Conservation (phyloP, 305 asterid species). For the Fraxinus xanthoxyloides region DNA sequence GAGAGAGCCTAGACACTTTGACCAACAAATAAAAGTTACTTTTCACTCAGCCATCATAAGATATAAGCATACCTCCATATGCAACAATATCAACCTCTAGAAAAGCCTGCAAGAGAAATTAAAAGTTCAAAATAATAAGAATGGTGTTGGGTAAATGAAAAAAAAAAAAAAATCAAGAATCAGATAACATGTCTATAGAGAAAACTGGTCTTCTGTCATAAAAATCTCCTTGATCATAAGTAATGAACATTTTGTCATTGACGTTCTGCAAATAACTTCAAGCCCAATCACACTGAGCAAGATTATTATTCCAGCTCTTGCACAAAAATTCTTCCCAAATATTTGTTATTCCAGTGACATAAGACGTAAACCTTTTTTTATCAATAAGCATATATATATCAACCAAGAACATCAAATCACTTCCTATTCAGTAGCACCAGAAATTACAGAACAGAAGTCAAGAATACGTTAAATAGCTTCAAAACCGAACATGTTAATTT, state of each 20-base stretch:
- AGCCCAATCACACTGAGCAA: neutral
- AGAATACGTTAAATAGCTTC: neutral
- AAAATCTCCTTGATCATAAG: neutral
- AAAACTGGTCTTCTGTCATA: neutral
- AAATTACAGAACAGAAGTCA: neutral
- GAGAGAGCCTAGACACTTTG: neutral
- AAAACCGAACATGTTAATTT: neutral
- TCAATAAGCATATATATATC: neutral
- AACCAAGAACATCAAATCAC: neutral
- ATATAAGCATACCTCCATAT: slow-evolving; percentile 69
- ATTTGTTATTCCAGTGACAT: neutral
- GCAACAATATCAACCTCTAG: slow-evolving; percentile 86
- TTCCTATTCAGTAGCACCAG: neutral
- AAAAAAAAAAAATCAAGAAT: neutral
- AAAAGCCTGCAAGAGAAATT: slow-evolving; percentile 53
- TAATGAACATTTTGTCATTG: neutral
- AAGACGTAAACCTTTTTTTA: neutral
- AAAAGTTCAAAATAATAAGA: slow-evolving; percentile 15
- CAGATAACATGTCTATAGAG: neutral
- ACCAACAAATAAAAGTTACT: slow-evolving; percentile 10
- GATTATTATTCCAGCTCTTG: neutral
- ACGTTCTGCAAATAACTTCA: neutral
- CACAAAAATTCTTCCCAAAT: neutral
- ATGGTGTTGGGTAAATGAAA: slow-evolving; percentile 1
- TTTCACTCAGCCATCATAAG: slow-evolving; percentile 2